Evolutionary conservation across 306 rosid genomes (phyloP), one percentile per base, ranked within the genome.

Genomic region (Quercus robur): DNA sequence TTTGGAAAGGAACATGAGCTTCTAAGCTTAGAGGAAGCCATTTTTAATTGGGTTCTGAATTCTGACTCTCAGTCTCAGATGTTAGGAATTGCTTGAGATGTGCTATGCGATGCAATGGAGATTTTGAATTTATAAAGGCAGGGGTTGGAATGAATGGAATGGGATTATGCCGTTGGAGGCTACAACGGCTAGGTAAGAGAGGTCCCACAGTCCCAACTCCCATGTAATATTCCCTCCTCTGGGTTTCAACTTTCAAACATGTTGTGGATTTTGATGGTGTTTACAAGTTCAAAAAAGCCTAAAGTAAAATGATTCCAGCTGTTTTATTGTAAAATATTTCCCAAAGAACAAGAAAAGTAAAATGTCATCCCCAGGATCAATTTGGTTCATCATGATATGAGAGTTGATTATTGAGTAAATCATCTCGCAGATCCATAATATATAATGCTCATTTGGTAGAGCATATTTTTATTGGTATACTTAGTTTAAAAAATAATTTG

Each of bases 21-120:
- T 88, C 90, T 80, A 31, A 83, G 80, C 83, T 91, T 91, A 0
- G 91, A 74, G 41, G 89, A 76, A n/a, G 91, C 89, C 97, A 91
- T 87, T 82, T 33, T 8, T 41, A 41, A 41, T 41, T 80, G 38
- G 13, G 69, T 28, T 56, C 18, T 3, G 68, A 5, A 38, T 38
- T 38, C 11, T 38, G 33, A 9, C 44, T 44, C 23, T 85, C 15
- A 10, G 26, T 44, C n/a, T 85, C 15, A 10, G 31, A 49, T 3
- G 63, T 46, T 54, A 31, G 41, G 41, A 30, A 61, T 49, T 9
- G 70, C 35, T 46, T 78, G 56, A 31, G 15, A 63, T 80, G 64
- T 38, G 56, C 28, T 67, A 41, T 14, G 70, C 35, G 56, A 7
- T 49, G 56, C 7, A 30, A 70, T 54, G 82, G 75, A 73, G 78